Evolutionary conservation across 805 yeast genomes (phyloP), one percentile per base, ranked within the genome.

Genomic region (Naumovozyma castellii): DNA sequence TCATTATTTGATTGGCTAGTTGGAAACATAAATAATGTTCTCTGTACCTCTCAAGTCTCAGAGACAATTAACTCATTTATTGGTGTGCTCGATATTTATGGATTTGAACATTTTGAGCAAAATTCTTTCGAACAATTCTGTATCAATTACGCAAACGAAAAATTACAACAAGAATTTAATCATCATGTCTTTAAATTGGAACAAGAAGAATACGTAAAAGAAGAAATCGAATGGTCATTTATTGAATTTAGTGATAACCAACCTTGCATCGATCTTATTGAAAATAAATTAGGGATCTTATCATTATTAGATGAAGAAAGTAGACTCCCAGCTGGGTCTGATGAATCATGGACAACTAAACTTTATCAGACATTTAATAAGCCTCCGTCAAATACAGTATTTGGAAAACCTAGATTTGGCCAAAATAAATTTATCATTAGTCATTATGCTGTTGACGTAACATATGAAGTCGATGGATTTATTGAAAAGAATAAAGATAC

Each of bases 41-140:
- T 92, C 52, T 82, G 88, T 55, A 78, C 87, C 2, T 77, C 79
- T 16, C 80, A 77, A 35, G 73, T 84, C 20, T 73, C 69, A 34
- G 34, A 68, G 14, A 64, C 77, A 18, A 73, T 80, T 38, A 66
- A 72, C 35, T 75, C 86, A 1, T 92, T 90, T 53, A 90, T 90
- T 54, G 98, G 98, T 60, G 97, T 90, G 25, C 72, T 90, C 53
- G 98, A 90, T 79, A 90, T 90, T 52, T 92, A 90, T 59, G 98
- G 98, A 16, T 90, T 90, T 62, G 98, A 90, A 65, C 97, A 90
- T 64, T 90, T 90, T 61, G 88, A 85, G 51, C 80, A 76, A 56
- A 90, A 90, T 65, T 87, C 97, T 6, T 90, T 90, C 54, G 98
- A 90, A 65, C 98, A 90, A 64, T 90, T 90, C 64, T 90, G 98